Conservation (phyloP, 306 rosid genomes). For the Cucumis hystrix region DNA sequence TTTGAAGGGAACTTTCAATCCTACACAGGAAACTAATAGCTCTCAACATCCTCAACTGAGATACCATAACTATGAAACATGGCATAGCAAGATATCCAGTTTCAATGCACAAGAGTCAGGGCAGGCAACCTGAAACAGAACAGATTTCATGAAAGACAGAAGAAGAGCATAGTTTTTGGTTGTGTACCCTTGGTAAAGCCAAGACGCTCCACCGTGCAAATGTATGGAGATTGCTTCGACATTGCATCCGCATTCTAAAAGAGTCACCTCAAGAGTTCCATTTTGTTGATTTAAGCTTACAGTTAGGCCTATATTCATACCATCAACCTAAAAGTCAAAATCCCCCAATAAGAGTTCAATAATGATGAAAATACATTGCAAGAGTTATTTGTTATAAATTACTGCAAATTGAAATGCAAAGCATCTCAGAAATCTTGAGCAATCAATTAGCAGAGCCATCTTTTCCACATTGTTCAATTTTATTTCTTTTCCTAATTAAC, state of each 20-base stretch:
- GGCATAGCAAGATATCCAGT: background rate
- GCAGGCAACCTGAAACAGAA: background rate
- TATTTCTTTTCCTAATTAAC: background rate
- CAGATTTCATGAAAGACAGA: background rate
- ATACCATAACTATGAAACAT: background rate
- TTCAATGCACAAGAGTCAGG: background rate
- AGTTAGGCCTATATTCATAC: slow-evolving; percentile 52
- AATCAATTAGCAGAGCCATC: background rate
- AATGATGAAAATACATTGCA: background rate
- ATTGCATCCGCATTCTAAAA: slow-evolving; percentile 54
- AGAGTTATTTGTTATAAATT: background rate
- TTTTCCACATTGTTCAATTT: background rate
- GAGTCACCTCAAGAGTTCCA: slow-evolving; percentile 46
- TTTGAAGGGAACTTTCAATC: background rate
- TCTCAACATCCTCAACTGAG: background rate
- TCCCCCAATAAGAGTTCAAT: background rate
- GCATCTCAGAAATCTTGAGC: background rate
- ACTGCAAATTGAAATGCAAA: background rate
- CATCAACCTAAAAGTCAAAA: slow-evolving; percentile 51
- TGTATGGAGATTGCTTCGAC: slow-evolving; percentile 46
- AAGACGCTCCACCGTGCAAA: slow-evolving; percentile 75
- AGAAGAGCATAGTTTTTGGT: slow-evolving; percentile 1
- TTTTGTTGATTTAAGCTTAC: slow-evolving; percentile 42
- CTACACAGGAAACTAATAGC: background rate
- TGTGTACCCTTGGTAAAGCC: slow-evolving; percentile 82